Evolutionary conservation across 257 asterid genomes (phyloP), one percentile per base, ranked within the genome.

Genomic region (Rhazya stricta): DNA sequence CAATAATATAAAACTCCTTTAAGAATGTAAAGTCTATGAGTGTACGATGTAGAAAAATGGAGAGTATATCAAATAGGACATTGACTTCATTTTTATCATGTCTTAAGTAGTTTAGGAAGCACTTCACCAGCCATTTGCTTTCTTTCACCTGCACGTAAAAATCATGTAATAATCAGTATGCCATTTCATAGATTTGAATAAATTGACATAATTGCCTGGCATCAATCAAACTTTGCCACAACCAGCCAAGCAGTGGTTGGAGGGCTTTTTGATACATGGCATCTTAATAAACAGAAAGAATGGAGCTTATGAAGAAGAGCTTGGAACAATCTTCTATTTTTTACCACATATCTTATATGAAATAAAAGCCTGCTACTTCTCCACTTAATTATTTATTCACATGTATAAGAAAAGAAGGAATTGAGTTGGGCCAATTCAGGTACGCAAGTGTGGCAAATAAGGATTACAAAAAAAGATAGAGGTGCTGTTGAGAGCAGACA

Each of bases 61-160:
- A 88, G 36, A 95, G 97, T 82, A 92, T 87, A 80, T 95, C 98
- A 85, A 95, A 95, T 74, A 95, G 87, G 51, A 95, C 95, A 77
- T 91, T 84, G 73, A 92, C 94, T 86, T 95, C 99, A 82, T 77
- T 85, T 79, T 80, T 88, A 77, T 95, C 98, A 88, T 95, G 96
- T 66, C 96, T 89, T 80, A 91, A 78, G 88, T 89, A 95, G 86
- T 95, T 95, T 88, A 95, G 79, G 67, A 95, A 95, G 86, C 98
- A 95, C 84, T 95, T 95, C 83, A 92, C 98, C 76, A 95, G 96
- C 99, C 99, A 95, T 85, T 95, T 95, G 98, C 98, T 95, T 88
- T 95, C 99, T 84, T 91, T 95, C 73, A 95, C 96, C 99, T 95
- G 94, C 91, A 83, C 50, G 57, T 77, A 69, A 67, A 53, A 77